Evolutionary conservation across 78 protist genomes (phyloP).

Genomic region (Dictyostelium intermedium): DNA sequence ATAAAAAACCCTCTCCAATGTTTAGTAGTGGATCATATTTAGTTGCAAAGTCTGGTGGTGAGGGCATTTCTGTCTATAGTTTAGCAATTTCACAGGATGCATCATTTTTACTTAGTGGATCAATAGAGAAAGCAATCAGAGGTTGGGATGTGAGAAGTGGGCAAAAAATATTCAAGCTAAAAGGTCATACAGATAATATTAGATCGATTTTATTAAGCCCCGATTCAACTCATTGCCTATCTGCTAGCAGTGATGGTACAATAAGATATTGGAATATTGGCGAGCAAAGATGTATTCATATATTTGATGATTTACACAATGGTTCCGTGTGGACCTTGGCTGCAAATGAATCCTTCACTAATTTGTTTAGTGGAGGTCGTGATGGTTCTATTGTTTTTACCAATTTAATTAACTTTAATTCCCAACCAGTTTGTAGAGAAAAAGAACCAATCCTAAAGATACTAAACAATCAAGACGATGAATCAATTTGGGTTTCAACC

Average conservation of each 20-base stretch:
- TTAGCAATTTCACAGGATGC: conserved; percentile 49
- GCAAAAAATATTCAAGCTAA: conserved; percentile 38
- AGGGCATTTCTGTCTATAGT: conserved; percentile 65
- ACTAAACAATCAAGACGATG: neutral
- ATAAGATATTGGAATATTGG: conserved; percentile 62
- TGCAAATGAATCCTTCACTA: neutral
- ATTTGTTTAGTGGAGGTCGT: conserved; percentile 57
- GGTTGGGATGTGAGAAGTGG: conserved; percentile 58
- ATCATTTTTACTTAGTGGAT: conserved; percentile 34
- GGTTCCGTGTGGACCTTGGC: conserved; percentile 64
- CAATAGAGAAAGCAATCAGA: conserved; percentile 43
- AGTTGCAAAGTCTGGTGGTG: conserved; percentile 55
- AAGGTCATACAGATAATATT: conserved; percentile 65
- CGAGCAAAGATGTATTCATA: conserved; percentile 33
- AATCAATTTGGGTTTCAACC: conserved; percentile 59
- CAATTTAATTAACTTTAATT: conserved; percentile 22
- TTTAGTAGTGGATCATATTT: neutral
- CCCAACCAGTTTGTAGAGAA: conserved; percentile 6
- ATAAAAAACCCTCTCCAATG: conserved; percentile 15
- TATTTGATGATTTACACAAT: conserved; percentile 33
- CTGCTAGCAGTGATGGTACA: conserved; percentile 61
- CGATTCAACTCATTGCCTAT: conserved; percentile 21
- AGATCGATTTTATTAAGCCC: conserved; percentile 7
- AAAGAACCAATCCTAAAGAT: conserved; percentile 5
- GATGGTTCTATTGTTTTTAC: conserved; percentile 35